Conservation (phyloP, 805 yeast species). For the Ogataea henricii region DNA sequence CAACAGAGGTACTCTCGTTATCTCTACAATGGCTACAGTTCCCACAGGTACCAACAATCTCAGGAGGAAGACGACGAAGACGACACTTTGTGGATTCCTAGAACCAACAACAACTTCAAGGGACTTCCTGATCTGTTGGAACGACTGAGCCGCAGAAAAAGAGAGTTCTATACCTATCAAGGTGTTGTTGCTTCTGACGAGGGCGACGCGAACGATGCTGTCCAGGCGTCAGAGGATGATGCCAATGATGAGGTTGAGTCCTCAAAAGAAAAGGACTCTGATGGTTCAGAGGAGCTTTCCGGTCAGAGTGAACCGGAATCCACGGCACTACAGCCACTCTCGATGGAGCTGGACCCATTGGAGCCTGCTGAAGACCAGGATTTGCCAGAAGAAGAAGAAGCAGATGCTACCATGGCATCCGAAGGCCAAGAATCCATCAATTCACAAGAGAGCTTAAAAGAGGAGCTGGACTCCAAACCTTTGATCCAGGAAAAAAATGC, state of each 20-base stretch:
- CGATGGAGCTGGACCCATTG: not conserved
- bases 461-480: slow-evolving; percentile 12
- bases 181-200: slow-evolving; percentile 18
- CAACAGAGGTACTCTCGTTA: slow-evolving; percentile 16
- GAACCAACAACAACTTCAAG: slow-evolving; percentile 40
- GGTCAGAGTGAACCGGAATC: not conserved
- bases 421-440: not conserved
- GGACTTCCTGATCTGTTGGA: slow-evolving; percentile 43
- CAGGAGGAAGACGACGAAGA: slow-evolving; percentile 28
- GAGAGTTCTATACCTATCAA: slow-evolving; percentile 34
- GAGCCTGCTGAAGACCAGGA: not conserved
- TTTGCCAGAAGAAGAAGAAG: not conserved
- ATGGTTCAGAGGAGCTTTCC: not conserved
- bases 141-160: slow-evolving; percentile 30
- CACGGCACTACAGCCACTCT: not conserved
- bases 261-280: not conserved
- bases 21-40: slow-evolving; percentile 10
- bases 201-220: not conserved
- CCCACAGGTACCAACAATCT: slow-evolving; percentile 2
- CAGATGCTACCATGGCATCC: not conserved
- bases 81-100: slow-evolving; percentile 47
- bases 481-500: slow-evolving; percentile 40
- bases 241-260: slow-evolving; percentile 5
- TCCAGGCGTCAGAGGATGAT: not conserved
- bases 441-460: not conserved